These are phyloP conservation scores for Ilex aquifolium DNA, from an alignment of 257 asterid species.

Conservation along the genomic window DNA sequence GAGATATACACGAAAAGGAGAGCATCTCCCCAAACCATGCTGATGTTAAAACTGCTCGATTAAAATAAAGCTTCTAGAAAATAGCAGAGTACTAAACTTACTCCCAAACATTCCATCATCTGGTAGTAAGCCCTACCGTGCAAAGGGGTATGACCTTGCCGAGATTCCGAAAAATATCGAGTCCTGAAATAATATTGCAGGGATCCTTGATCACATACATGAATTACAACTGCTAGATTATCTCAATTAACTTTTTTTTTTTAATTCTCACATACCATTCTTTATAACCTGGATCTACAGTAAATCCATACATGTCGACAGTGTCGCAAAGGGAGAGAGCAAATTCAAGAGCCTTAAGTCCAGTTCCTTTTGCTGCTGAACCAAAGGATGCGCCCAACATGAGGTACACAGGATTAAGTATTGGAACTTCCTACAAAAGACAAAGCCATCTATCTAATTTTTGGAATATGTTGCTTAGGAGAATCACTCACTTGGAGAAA, in stretches of 20 bases:
- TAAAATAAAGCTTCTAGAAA: background rate
- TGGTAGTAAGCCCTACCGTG: constrained; percentile 95
- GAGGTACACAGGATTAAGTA: constrained; percentile 52
- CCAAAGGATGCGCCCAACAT: constrained; percentile 69
- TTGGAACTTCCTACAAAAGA: constrained; percentile 49
- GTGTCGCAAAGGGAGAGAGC: constrained; percentile 93
- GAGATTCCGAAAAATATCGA: constrained; percentile 85
- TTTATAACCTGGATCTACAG: constrained; percentile 98
- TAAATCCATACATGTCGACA: constrained; percentile 97
- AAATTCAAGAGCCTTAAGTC: constrained; percentile 97
- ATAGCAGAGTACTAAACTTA: constrained; percentile 31
- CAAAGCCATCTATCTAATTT: constrained; percentile 3
- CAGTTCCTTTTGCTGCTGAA: constrained; percentile 94
- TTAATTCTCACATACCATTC: constrained; percentile 46
- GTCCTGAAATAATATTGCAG: constrained; percentile 58
- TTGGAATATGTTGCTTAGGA: too few species aligned
- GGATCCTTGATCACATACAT: constrained; percentile 9
- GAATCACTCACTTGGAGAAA: background rate
- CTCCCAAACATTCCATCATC: constrained; percentile 98
- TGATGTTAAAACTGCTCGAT: background rate
- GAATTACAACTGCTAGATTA: background rate
- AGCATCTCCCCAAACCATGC: background rate
- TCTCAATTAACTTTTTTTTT: background rate
- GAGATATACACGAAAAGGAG: background rate
- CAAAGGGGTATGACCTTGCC: constrained; percentile 92